Evolutionary conservation across 371 early-diverging fungal species (phyloP), one percentile per base, ranked within the genome.

Genomic region (Nematocida sp.): DNA sequence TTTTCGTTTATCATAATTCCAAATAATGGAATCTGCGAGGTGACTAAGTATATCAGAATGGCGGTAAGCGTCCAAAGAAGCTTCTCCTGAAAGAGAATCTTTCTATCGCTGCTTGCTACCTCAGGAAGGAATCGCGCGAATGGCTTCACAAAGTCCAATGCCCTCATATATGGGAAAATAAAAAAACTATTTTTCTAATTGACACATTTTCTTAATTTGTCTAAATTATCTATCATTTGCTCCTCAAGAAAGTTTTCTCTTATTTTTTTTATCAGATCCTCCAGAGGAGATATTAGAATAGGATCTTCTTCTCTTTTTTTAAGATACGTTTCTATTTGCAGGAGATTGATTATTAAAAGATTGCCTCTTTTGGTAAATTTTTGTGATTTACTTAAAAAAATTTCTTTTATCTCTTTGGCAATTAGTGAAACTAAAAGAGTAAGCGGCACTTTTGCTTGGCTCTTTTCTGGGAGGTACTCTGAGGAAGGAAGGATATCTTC

Each of bases 1-100:
- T 80, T 80, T 80, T 95, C 93, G 9, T 90, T 90, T 48, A 93
- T 93, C 89, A 94, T 91, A 84, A 98, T 97, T 71, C 99, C 99
- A 86, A 94, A 99, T 63, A 99, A 86, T 35, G 99, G 99, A 59
- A 99, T 91, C 86, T 99, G 99, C 28, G 98, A 97, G 86, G 93
- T 92, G 68, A 98, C 93, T 81, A 97, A 83, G 86, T 93, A 99
- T 76, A 94, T 92, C 81, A 98, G 89, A 59, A 98, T 88, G 2
- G 97, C 93, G 79, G 95, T 90, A 18, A 90, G 91, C 33, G 99
- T 99, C 94, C 97, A 99, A 79, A 97, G 87, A 66, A 97, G 87
- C 86, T 92, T 97, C 86, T 97, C 94, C 77, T 91, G 88, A 86
- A 98, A 95, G 68, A 92, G 90, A 85, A 92, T 93, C 88, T 93